Percentiles rank a stretch among this genome's conserved stretches.
Conservation (phyloP, 768 basidiomycete species). For the Rhizopogon rudus region DNA sequence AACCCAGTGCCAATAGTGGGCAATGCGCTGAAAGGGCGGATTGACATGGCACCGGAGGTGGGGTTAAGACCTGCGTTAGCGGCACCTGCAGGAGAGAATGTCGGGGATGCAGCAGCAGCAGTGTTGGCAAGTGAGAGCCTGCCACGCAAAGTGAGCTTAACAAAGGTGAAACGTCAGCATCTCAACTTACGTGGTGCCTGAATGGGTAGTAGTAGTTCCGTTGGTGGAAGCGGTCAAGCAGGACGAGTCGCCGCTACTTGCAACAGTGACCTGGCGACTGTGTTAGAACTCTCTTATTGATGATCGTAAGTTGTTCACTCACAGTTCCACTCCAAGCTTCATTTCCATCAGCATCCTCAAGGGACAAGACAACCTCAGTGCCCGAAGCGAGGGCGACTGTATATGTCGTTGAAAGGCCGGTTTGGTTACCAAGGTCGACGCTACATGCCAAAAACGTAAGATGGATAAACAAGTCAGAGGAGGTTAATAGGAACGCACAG, state of each 20-base stretch:
- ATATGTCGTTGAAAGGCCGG: slow-evolving; percentile 36
- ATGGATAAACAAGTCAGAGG: slow-evolving; percentile 3
- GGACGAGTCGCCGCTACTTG: slow-evolving; percentile 29
- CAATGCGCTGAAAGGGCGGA: slow-evolving; percentile 14
- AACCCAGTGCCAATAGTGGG: slow-evolving; percentile 18
- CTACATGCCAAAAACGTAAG: slow-evolving; percentile 29
- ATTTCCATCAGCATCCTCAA: slow-evolving; percentile 46
- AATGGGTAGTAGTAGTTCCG: slow-evolving; percentile 7
- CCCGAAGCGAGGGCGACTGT: slow-evolving; percentile 41
- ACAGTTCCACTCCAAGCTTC: slow-evolving; percentile 69
- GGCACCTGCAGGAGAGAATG: slow-evolving; percentile 24
- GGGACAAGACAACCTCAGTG: slow-evolving; percentile 42
- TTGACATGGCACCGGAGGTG: slow-evolving; percentile 20
- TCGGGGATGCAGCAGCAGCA: slow-evolving; percentile 5
- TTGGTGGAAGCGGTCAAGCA: slow-evolving; percentile 26
- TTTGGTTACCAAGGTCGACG: slow-evolving; percentile 54
- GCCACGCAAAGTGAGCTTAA: slow-evolving; percentile 4
- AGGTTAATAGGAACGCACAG: slow-evolving; percentile 40
- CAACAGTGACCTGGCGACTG: slow-evolving; percentile 29
- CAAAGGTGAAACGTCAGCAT: background rate
- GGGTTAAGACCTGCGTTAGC: slow-evolving; percentile 27
- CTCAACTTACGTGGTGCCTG: background rate
- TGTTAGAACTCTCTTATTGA: background rate
- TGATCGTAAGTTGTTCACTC: slow-evolving; percentile 19
- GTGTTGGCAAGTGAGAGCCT: slow-evolving; percentile 4